These are phyloP conservation scores for Escallonia rubra DNA, from an alignment of 129 eudicot genomes.

Conservation along the genomic window DNA sequence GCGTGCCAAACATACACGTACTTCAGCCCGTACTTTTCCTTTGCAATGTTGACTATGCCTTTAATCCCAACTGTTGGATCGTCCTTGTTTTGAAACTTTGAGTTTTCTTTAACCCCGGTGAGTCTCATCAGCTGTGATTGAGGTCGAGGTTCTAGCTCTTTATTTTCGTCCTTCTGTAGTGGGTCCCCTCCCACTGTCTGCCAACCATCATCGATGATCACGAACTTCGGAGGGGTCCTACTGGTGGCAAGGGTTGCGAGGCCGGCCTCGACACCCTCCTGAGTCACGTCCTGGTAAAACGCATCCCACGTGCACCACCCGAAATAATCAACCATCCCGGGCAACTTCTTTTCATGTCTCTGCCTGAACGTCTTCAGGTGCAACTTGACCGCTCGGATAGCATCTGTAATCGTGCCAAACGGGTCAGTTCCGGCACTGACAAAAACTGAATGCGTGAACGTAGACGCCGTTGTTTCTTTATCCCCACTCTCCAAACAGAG, in stretches of 20 bases:
- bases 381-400: slow-evolving; percentile 40
- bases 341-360: slow-evolving; percentile 58
- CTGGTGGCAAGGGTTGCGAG: slow-evolving; percentile 50
- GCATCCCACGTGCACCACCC: slow-evolving; percentile 98
- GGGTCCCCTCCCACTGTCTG: slow-evolving; percentile 58
- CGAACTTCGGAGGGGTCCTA: slow-evolving; percentile 68
- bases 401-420: slow-evolving; percentile 43
- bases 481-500: slow-evolving; percentile 76
- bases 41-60: slow-evolving; percentile 56
- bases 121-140: slow-evolving; percentile 45
- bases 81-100: slow-evolving; percentile 59
- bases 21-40: slow-evolving; percentile 53
- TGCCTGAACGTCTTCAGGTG: slow-evolving; percentile 59
- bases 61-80: slow-evolving; percentile 60
- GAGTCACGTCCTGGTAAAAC: slow-evolving; percentile 74
- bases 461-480: slow-evolving; percentile 27
- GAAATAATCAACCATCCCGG: slow-evolving; percentile 58
- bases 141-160: neutral
- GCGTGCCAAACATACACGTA: slow-evolving; percentile 90
- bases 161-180: slow-evolving; percentile 4
- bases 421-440: slow-evolving; percentile 65
- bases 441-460: slow-evolving; percentile 39
- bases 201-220: slow-evolving; percentile 91
- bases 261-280: slow-evolving; percentile 78
- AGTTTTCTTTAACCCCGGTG: slow-evolving; percentile 78